phyloP scores from a whole-genome alignment of 352 stramenopile genomes.

The Phytophthora capsici region DNA sequence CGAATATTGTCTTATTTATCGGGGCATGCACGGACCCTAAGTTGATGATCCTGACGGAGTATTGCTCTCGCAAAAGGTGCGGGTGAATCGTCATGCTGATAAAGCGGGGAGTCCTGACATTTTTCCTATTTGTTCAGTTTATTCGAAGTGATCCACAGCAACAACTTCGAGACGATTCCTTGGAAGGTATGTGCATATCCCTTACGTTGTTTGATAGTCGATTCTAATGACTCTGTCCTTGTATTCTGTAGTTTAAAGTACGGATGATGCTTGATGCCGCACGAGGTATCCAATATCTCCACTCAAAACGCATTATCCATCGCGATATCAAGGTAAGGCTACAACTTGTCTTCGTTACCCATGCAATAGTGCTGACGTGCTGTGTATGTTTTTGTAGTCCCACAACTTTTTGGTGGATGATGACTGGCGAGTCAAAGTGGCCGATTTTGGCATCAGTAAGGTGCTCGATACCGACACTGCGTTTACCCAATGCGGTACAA shows the following conservation, averaged over 20 bases:
- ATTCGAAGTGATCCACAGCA: constrained; percentile 90
- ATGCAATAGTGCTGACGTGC: constrained; percentile 2
- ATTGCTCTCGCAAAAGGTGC: constrained; percentile 90
- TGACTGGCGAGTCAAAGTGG: constrained; percentile 90
- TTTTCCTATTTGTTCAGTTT: constrained; percentile 48
- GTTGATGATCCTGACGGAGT: constrained; percentile 91
- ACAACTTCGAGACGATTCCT: constrained; percentile 89
- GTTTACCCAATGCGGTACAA: constrained; percentile 89
- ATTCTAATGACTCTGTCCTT: constrained; percentile 12
- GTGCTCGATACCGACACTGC: constrained; percentile 85
- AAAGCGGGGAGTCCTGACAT: not conserved
- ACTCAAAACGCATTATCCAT: constrained; percentile 89
- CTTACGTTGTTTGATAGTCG: not conserved
- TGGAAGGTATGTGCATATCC: constrained; percentile 69
- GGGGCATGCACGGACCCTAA: constrained; percentile 89
- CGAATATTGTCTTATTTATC: constrained; percentile 93
- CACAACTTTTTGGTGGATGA: constrained; percentile 91
- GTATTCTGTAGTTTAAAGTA: constrained; percentile 77
- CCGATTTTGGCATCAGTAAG: constrained; percentile 91
- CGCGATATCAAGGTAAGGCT: constrained; percentile 86
- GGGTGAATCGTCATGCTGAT: not conserved
- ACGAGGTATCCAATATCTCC: constrained; percentile 88
- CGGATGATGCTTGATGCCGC: constrained; percentile 91
- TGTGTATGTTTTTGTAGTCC: constrained; percentile 47
- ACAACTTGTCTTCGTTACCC: no score